Evolutionary conservation across 202 grass and related monocot genomes (phyloP), one percentile per base, ranked within the genome.

Genomic region (Zoysia matrella): DNA sequence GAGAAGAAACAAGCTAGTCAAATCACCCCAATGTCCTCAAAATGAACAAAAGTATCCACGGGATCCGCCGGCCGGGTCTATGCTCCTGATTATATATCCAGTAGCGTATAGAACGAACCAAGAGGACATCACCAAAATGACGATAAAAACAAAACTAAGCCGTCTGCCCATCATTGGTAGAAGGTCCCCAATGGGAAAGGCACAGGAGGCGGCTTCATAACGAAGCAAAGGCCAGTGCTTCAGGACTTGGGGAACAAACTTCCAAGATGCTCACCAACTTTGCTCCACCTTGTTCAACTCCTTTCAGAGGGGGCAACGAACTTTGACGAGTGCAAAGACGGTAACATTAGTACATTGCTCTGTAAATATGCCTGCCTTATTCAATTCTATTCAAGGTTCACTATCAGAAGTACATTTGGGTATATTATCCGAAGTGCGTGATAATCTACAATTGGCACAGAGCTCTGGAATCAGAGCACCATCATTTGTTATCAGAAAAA

Each of bases 161-260:
- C 18, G 60, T 58, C 8, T 74, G 41, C 5, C 40, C n/a, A 53
- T 48, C 60, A 74, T 74, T 10, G 67, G 42, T 6, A 51, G 5
- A 51, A 67, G 64, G 63, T 15, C 8, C 63, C 81, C 58, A 75
- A 51, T 60, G 72, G 63, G 65, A 57, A 56, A 48, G 14, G 9
- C 53, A 60, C 1, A 1, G 3, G 13, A 55, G 58, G 5, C 43
- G 2, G 51, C 68, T 67, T 72, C 13, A 41, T 14, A 22, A 41
- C 71, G 5, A 79, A 57, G 75, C 67, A 78, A 85, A 79, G 75
- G 22, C 22, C 16, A 62, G 30, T 43, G 44, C 54, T 36, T 45
- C 6, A 62, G 3, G 56, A 13, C 64, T 47, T 46, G 41, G 40
- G 50, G 46, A 43, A 77, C 51, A 72, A 57, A 70, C 45, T 16